Conservation (phyloP, 257 asterid genomes). For the Solanum ahanhuiri region DNA sequence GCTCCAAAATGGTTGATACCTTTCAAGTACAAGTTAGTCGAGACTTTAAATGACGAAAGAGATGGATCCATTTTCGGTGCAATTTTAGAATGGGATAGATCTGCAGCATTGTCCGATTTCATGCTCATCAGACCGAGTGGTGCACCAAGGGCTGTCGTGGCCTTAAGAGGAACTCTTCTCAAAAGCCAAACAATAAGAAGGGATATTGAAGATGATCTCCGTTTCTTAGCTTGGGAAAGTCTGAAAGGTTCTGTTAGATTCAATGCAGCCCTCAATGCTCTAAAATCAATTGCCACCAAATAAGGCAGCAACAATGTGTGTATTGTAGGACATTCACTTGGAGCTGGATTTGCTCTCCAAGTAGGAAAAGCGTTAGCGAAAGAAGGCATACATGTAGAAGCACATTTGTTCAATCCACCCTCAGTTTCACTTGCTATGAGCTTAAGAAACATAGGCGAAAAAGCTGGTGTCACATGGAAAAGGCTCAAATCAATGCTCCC, state of each 20-base stretch:
- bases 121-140: constrained; percentile 59
- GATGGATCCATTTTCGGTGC: constrained; percentile 80
- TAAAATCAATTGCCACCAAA: constrained; percentile 31
- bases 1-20: constrained; percentile 88
- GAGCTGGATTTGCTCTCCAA: constrained; percentile 80
- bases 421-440: constrained; percentile 67
- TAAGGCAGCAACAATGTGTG: constrained; percentile 60
- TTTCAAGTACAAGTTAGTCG: constrained; percentile 54
- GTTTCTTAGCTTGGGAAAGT: constrained; percentile 71
- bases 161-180: constrained; percentile 62
- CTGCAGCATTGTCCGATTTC: constrained; percentile 56
- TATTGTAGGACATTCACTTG: constrained; percentile 63
- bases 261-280: constrained; percentile 26
- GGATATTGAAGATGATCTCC: constrained; percentile 65
- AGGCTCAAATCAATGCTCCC: constrained; percentile 43
- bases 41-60: constrained; percentile 54
- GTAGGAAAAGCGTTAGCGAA: constrained; percentile 64
- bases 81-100: constrained; percentile 68
- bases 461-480: constrained; percentile 52
- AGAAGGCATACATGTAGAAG: constrained; percentile 56
- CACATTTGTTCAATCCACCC: constrained; percentile 78
- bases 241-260: constrained; percentile 64
- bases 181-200: constrained; percentile 63
- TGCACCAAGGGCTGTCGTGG: constrained; percentile 60
- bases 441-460: constrained; percentile 46